phyloP scores from a whole-genome alignment of 2,329 filamentous ascomycete genomes.

The Cercospora janseana region DNA sequence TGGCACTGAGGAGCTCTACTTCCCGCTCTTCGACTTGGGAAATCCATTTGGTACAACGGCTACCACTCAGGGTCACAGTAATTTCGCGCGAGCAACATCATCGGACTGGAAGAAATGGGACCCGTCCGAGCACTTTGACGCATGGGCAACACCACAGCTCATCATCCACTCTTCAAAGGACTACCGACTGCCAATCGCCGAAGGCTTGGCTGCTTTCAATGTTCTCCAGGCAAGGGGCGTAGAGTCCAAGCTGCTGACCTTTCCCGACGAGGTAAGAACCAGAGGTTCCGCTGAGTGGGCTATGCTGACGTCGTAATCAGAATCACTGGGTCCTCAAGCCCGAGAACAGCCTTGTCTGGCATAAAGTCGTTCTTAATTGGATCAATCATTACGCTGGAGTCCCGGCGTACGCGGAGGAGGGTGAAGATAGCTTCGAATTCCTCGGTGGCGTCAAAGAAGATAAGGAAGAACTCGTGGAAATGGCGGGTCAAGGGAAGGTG shows the following conservation, averaged over 20 bases:
- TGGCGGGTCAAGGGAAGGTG: conserved; percentile 29
- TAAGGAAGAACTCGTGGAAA: conserved; percentile 24
- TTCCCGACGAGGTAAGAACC: conserved; percentile 63
- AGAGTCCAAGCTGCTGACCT: conserved; percentile 74
- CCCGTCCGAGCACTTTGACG: conserved; percentile 53
- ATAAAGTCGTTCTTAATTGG: conserved; percentile 78
- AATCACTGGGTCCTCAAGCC: conserved; percentile 84
- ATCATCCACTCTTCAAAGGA: conserved; percentile 89
- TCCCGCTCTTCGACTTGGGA: conserved; percentile 54
- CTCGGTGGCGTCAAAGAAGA: conserved; percentile 34
- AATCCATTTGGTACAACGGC: conserved; percentile 6
- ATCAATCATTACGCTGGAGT: conserved; percentile 60
- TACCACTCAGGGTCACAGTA: conserved; percentile 17
- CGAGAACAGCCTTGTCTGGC: conserved; percentile 89
- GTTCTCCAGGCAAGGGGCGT: conserved; percentile 73
- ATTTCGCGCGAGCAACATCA: conserved; percentile 21
- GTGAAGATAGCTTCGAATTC: conserved; percentile 32
- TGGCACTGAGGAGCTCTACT: conserved; percentile 54
- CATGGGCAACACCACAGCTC: conserved; percentile 85
- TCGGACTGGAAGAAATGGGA: conserved; percentile 48
- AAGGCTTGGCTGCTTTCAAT: conserved; percentile 83
- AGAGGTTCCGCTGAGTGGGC: too few species aligned
- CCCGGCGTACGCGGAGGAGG: conserved; percentile 43
- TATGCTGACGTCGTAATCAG: conserved; percentile 11
- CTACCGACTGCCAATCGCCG: conserved; percentile 80